Base-by-base conservation (phyloP, 2,329 filamentous ascomycete species). In the Phoma sp. region DNA sequence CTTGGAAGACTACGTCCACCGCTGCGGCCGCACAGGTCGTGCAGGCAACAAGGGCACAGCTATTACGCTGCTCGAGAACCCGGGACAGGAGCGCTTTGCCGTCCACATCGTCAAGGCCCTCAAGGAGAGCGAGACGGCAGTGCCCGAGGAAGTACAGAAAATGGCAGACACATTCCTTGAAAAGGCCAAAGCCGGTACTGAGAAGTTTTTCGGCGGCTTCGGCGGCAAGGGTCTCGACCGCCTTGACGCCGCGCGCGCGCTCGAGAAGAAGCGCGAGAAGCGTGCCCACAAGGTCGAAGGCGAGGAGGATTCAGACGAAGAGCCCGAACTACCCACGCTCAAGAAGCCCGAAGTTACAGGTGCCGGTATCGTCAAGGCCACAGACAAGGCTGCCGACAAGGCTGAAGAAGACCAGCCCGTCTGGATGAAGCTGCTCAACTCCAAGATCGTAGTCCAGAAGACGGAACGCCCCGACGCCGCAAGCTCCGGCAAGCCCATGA, bases 21-120 rank as follows among this genome's bases (percentile, higher is more conserved):
- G 95, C 59, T 92, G 91, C 49, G 95, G 95, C 40, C 91, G 95
- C 66, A 98, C 95, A 7, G 95, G 95, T 10, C 89, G 95, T 71
- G 95, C 95, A 38, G 95, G 95, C 33, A 96, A 97, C 68, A 96
- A 87, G 18, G 95, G 95, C 59, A 96, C 92, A 32, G 95, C 95
- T 0, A 91, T 99, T 43, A 99, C 95, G 0, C 96, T 98, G 70
- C 81, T 99, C 53, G 96, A 93, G 0, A 96, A 92, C 0, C 89
- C 91, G 34, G 91, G 96, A 39, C 93, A 99, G 74, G 93, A 96
- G 70, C 91, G 91, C 60, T 97, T 91, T 69, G 90, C 95, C 2
- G 84, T 91, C 10, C 92, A 96, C 63, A 91, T 97, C 56, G 87
- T 88, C 53, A 96, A 96, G 75, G 95, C 95, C 6, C 80, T 97